These are phyloP conservation scores for Babesia bovis DNA, from an alignment of 169 alveolate species.

Conservation along the genomic window DNA sequence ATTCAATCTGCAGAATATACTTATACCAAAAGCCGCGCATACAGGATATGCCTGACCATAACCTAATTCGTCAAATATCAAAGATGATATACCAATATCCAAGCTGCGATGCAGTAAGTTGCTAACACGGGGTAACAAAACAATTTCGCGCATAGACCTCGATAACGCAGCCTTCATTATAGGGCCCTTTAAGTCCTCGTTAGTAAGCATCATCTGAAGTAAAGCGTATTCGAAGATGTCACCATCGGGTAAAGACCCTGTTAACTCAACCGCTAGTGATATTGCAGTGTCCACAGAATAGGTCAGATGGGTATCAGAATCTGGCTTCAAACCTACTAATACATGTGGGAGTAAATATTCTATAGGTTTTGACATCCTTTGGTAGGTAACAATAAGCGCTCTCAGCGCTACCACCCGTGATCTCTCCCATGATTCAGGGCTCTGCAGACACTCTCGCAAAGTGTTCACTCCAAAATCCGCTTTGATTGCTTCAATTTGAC, in stretches of 20 bases:
- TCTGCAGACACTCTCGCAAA: constrained; percentile 19
- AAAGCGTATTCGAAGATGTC: constrained; percentile 20
- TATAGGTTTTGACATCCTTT: not conserved
- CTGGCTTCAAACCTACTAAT: constrained; percentile 13
- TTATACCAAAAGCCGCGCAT: constrained; percentile 6
- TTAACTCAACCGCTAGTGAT: constrained; percentile 12
- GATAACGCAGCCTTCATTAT: not conserved
- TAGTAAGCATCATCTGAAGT: constrained; percentile 7
- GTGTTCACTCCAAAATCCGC: constrained; percentile 16
- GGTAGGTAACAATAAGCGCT: constrained; percentile 3
- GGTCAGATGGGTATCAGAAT: constrained; percentile 9
- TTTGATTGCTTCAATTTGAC: not conserved
- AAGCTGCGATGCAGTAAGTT: constrained; percentile 12
- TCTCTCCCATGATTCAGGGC: constrained; percentile 31
- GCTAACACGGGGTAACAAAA: not conserved
- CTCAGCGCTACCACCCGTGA: constrained; percentile 15
- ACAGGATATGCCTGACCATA: not conserved
- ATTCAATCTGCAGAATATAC: constrained; percentile 2
- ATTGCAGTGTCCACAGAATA: constrained; percentile 8
- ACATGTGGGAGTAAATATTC: constrained; percentile 31
- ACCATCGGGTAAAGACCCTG: constrained; percentile 12
- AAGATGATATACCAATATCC: constrained; percentile 6
- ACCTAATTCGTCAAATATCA: constrained; percentile 3
- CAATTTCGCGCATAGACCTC: not conserved
- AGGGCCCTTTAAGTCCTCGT: constrained; percentile 17